phyloP scores from a whole-genome alignment of 108 stramenopile genomes.

The Skeletonema grethae region DNA sequence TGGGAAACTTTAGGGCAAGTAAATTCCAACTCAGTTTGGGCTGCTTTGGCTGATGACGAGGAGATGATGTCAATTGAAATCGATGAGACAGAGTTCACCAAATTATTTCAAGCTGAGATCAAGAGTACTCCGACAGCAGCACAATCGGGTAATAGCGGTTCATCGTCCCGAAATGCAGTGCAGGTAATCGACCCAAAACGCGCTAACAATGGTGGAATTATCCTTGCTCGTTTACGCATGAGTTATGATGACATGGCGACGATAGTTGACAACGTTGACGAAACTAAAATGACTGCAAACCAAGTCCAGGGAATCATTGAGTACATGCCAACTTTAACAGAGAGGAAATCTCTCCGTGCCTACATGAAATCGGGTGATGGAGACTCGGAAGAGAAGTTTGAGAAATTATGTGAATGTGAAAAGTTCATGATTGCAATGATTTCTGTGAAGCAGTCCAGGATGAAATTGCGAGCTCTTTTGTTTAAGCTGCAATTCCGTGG shows the following conservation, averaged over 20 bases:
- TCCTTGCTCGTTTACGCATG: slow-evolving; percentile 86
- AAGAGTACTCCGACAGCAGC: slow-evolving; percentile 31
- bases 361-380: slow-evolving; percentile 73
- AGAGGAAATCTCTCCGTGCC: slow-evolving; percentile 67
- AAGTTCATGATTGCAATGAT: slow-evolving; percentile 92
- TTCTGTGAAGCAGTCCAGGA: slow-evolving; percentile 87
- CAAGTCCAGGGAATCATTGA: slow-evolving; percentile 88
- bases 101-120: slow-evolving; percentile 81
- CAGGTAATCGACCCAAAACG: slow-evolving; percentile 89
- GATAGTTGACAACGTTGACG: slow-evolving; percentile 76
- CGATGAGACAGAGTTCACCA: slow-evolving; percentile 81
- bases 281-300: slow-evolving; percentile 70
- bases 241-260: slow-evolving; percentile 86
- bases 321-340: slow-evolving; percentile 84
- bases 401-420: slow-evolving; percentile 83
- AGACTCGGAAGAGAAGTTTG: slow-evolving; percentile 74
- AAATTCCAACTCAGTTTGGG: slow-evolving; percentile 84
- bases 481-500: slow-evolving; percentile 87
- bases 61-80: slow-evolving; percentile 78
- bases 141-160: slow-evolving; percentile 12
- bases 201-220: slow-evolving; percentile 93
- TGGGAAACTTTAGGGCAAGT: slow-evolving; percentile 86
- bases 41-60: slow-evolving; percentile 70
- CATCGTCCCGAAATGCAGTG: slow-evolving; percentile 49
- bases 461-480: slow-evolving; percentile 79